Conservation (phyloP, 257 asterid species). For the Apocynum venetum region DNA sequence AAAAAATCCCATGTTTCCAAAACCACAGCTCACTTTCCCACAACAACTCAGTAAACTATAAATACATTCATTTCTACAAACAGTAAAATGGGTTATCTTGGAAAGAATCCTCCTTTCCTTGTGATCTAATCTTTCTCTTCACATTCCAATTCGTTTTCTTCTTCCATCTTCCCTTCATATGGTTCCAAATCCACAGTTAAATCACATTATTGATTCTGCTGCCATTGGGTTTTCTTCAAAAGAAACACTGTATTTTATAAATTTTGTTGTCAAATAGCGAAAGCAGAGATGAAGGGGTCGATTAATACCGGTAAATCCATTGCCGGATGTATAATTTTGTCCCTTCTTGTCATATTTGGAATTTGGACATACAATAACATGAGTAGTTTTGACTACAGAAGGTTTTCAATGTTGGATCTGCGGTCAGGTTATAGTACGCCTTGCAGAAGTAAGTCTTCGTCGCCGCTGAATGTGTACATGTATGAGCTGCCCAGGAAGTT, state of each 20-base stretch:
- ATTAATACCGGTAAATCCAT: conserved; percentile 5
- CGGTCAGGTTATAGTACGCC: conserved; percentile 19
- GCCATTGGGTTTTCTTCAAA: neutral
- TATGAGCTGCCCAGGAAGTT: conserved; percentile 42
- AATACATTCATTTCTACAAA: neutral
- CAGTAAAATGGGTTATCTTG: neutral
- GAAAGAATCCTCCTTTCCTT: conserved; percentile 2
- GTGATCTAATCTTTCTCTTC: neutral
- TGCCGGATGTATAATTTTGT: conserved; percentile 7
- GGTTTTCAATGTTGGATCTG: conserved; percentile 20
- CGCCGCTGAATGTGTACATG: conserved; percentile 39
- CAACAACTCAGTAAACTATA: neutral
- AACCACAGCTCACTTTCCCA: neutral
- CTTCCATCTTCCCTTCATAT: neutral
- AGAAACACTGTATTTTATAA: neutral
- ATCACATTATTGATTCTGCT: neutral
- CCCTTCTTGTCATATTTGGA: conserved; percentile 1
- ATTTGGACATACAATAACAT: conserved; percentile 12
- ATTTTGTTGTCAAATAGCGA: neutral
- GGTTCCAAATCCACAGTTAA: neutral
- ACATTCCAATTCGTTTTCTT: neutral
- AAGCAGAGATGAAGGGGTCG: conserved; percentile 9
- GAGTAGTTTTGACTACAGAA: conserved; percentile 24
- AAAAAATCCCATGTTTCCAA: neutral
- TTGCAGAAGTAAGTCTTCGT: conserved; percentile 19